phyloP scores from a whole-genome alignment of 805 yeast genomes.

The Diddensiella santjacobensis region DNA sequence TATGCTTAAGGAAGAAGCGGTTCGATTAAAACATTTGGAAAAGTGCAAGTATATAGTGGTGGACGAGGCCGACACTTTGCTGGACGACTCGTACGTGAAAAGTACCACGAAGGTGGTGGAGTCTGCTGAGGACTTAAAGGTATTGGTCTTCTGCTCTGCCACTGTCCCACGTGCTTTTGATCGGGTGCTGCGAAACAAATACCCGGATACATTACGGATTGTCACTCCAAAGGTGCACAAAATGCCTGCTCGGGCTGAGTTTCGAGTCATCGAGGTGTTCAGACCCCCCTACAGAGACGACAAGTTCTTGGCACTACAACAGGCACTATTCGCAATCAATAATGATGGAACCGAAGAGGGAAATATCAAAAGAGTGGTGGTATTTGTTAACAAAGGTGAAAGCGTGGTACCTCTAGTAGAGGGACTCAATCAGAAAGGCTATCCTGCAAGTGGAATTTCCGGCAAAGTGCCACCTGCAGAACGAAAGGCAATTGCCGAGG shows the following conservation, averaged over 20 bases:
- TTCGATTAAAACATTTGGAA: conserved; percentile 31
- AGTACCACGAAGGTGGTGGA: conserved; percentile 57
- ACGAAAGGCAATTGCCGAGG: conserved; percentile 52
- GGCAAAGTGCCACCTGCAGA: conserved; percentile 62
- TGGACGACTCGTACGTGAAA: conserved; percentile 74
- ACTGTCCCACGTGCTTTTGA: conserved; percentile 81
- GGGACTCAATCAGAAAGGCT: conserved; percentile 49
- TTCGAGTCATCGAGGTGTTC: conserved; percentile 71
- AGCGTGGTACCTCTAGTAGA: conserved; percentile 58
- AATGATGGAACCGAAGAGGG: conserved; percentile 80
- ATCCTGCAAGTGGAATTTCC: conserved; percentile 61
- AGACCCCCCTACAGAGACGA: conserved; percentile 80
- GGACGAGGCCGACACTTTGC: conserved; percentile 91
- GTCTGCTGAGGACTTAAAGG: conserved; percentile 50
- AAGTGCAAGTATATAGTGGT: conserved; percentile 61
- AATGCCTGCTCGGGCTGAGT: conserved; percentile 70
- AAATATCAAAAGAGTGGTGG: conserved; percentile 69
- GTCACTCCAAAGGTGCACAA: conserved; percentile 81
- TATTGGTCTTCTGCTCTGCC: conserved; percentile 79
- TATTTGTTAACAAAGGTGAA: conserved; percentile 76
- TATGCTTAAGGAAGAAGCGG: conserved; percentile 21
- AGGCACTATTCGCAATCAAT: conserved; percentile 79
- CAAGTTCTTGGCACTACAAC: conserved; percentile 79
- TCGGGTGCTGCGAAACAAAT: conserved; percentile 52
- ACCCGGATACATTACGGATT: conserved; percentile 62